Base-by-base conservation (phyloP, 73 alveolate species). In the Paramecium biaurelia region DNA sequence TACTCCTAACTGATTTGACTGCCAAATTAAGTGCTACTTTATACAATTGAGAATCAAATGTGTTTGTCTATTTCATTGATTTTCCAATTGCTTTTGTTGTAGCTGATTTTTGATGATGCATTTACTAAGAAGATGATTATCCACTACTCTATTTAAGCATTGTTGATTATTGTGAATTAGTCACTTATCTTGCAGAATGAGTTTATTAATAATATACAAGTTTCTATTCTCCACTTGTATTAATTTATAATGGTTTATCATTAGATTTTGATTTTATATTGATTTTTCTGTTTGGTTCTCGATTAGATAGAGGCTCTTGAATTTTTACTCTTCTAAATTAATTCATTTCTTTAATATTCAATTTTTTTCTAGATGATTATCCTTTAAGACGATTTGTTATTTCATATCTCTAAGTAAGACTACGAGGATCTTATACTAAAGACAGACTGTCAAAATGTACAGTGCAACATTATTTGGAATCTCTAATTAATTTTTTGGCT, bases 21-120 rank as follows among this genome's bases (percentile, higher is more conserved):
- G 86, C 86, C 58, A 72, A 72, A 72, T 72, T 72, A 21, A 72
- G 58, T 72, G 86, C 86, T 72, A 38, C 86, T 35, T 72, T 72
- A 72, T 72, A 72, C n/a, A 72, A 6, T 72, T 72, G 21, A 34
- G 86, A 72, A 21, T 72, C 86, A 18, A 72, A 35, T 15, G 56
- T 72, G 18, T 10, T 32, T 8, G 15, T 12, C 38, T 72, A 63
- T 26, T 63, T 63, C 84, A 63, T 63, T 9, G 84, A 72, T 72
- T 72, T 72, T 15, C 26, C 59, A 7, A 72, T n/a, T 35, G 63
- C 86, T 20, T 72, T 38, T 72, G 56, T 9, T 1, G 86, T 72
- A 15, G 86, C 59, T 28, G 86, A 72, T 38, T 72, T 72, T 18
- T 72, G 34, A 72, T 72, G 86, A 72, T 32, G 86, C 56, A 35